Evolutionary conservation across 73 alveolate genomes (phyloP), one percentile per base, ranked within the genome.

Genomic region (Paramecium caudatum): DNA sequence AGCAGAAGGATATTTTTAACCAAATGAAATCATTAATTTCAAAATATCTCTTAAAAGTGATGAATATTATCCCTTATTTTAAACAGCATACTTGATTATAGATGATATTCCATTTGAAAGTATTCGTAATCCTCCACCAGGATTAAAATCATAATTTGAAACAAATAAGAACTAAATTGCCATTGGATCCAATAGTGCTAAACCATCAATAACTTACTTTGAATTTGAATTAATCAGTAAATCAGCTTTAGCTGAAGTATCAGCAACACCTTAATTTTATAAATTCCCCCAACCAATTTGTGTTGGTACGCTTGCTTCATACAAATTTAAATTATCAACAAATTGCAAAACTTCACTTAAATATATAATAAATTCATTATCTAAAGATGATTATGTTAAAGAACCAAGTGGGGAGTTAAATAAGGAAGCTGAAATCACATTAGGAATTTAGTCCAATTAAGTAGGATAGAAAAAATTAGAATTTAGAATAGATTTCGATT

Each of bases 71-170:
- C 93, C 93, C 0, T 62, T 86, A 34, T 86, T 86, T 63, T 55
- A 86, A 63, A 41, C 45, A 1, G 87, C 90, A 6, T 47, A 70
- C 41, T 63, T 86, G 30, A 43, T 86, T 43, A 93, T 95, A 50
- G 98, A 95, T 46, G 98, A 95, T 37, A 91, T 95, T 34, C 98
- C 98, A 12, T 93, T 95, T 37, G 83, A 94, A 69, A 91, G 96
- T 68, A 93, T 95, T 62, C 62, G 98, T 19, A 94, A 95, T 70
- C 96, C 96, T 19, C 96, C 98, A 3, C 94, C 90, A 55, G 92
- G 94, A n/a, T 69, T 94, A 74, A 41, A 12, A 74, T 10, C 49
- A 9, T 15, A 74, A 74, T 74, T 74, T 9, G 88, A 74, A 74
- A 74, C 9, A 39, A 19, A 80, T 82, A n/a, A 23, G 94, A 49